A percentile compares a stretch with the other conserved stretches of the same genome.
These are phyloP conservation scores for Tylopilus felleus DNA, from an alignment of 768 basidiomycete genomes.

Conservation along the genomic window DNA sequence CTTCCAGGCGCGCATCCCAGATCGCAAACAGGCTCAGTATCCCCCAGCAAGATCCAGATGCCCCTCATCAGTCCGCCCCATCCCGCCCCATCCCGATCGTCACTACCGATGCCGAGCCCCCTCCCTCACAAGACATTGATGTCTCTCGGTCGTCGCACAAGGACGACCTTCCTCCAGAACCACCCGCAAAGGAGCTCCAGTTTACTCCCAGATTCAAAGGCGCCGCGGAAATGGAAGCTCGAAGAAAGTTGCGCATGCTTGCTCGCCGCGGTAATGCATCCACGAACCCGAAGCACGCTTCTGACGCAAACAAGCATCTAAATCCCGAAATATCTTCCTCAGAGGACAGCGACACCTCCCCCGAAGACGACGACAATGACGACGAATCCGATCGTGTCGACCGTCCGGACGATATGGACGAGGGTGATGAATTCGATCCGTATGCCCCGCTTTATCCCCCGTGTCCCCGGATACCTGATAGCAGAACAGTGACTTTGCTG, in stretches of 20 bases:
- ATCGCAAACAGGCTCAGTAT: not conserved
- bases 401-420: constrained; percentile 51
- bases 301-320: constrained; percentile 35
- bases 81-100: constrained; percentile 8
- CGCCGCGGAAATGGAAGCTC: constrained; percentile 82
- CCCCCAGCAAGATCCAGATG: not conserved
- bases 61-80: not conserved
- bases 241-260: constrained; percentile 62
- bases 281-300: constrained; percentile 20
- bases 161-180: constrained; percentile 25
- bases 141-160: not conserved
- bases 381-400: constrained; percentile 51
- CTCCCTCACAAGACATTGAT: not conserved
- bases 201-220: constrained; percentile 80
- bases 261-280: constrained; percentile 48
- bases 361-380: constrained; percentile 47
- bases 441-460: constrained; percentile 36
- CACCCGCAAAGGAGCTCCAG: constrained; percentile 49
- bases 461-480: not conserved
- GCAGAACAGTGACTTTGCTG: constrained; percentile 61
- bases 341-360: constrained; percentile 46
- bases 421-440: constrained; percentile 80
- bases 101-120: constrained; percentile 11
- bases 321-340: constrained; percentile 51
- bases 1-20: constrained; percentile 47